These are phyloP conservation scores for Helotiales sp. DNA, from an alignment of 2,329 filamentous ascomycete species.

Conservation along the genomic window DNA sequence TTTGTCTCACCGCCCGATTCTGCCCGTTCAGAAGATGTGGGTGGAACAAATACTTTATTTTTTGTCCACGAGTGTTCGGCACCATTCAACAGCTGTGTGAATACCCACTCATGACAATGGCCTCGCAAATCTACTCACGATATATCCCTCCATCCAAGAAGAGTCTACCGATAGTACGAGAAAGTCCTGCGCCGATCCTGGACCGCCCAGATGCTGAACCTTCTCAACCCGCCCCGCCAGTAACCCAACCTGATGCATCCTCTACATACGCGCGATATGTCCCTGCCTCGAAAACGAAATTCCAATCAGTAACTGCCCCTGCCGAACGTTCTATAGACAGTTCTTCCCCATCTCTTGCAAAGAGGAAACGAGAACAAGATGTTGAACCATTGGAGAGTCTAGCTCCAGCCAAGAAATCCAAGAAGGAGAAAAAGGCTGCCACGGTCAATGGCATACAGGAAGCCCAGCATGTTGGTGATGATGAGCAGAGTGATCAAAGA, in stretches of 20 bases:
- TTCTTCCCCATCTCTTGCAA: neutral
- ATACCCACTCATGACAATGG: conserved; percentile 23
- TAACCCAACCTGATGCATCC: conserved; percentile 38
- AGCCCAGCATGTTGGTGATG: neutral
- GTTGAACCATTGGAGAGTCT: neutral
- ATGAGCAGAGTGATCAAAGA: neutral
- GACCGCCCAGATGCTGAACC: conserved; percentile 8
- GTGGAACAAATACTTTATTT: no score
- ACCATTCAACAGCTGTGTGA: neutral
- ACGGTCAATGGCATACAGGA: neutral
- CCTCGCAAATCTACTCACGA: conserved; percentile 40
- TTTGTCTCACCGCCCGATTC: no score
- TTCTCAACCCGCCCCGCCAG: conserved; percentile 23
- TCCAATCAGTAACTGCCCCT: neutral
- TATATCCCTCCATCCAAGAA: conserved; percentile 41
- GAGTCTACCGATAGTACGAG: conserved; percentile 12
- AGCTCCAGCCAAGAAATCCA: conserved; percentile 16
- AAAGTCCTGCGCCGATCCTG: neutral
- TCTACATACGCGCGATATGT: conserved; percentile 42
- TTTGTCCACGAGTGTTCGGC: no score
- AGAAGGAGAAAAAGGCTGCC: conserved; percentile 8
- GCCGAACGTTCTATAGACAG: neutral
- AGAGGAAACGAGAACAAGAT: conserved; percentile 14
- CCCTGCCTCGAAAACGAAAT: conserved; percentile 35
- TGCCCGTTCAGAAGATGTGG: no score